Evolutionary conservation across 352 stramenopile species (phyloP).

Genomic region (Plasmopara halstedii): DNA sequence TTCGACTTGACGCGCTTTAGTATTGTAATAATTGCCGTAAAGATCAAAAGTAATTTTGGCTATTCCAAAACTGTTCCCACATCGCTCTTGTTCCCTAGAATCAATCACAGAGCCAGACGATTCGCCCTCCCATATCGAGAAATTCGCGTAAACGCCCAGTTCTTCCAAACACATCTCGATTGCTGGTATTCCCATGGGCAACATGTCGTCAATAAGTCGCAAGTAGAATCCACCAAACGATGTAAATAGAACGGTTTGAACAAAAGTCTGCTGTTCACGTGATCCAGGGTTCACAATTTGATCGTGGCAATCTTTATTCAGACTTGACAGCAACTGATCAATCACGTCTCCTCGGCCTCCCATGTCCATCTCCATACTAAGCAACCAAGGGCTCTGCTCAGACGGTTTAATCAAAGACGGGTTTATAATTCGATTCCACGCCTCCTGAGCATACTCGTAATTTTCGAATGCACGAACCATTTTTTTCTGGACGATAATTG

Average conservation of each 20-base stretch:
- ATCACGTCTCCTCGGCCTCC: constrained; percentile 60
- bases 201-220: constrained; percentile 75
- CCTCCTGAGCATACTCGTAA: constrained; percentile 83
- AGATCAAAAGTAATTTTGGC: constrained; percentile 72
- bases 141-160: constrained; percentile 62
- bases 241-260: constrained; percentile 71
- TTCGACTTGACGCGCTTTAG: constrained; percentile 58
- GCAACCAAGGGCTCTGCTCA: constrained; percentile 62
- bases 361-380: constrained; percentile 81
- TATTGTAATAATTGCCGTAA: constrained; percentile 88
- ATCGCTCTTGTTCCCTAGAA: constrained; percentile 31
- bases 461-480: constrained; percentile 83
- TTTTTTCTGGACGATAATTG: constrained; percentile 71
- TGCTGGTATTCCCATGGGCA: constrained; percentile 59
- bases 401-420: constrained; percentile 56
- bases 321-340: constrained; percentile 66
- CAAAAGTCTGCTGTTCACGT: constrained; percentile 47
- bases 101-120: constrained; percentile 22
- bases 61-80: constrained; percentile 61
- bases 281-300: constrained; percentile 10
- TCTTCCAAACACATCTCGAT: constrained; percentile 79
- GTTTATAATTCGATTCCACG: constrained; percentile 76
- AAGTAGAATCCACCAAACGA: constrained; percentile 85
- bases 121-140: constrained; percentile 59
- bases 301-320: constrained; percentile 34